Evolutionary conservation across 208 protist genomes (phyloP), one percentile per base, ranked within the genome.

Genomic region (Angomonas ambiguus): DNA sequence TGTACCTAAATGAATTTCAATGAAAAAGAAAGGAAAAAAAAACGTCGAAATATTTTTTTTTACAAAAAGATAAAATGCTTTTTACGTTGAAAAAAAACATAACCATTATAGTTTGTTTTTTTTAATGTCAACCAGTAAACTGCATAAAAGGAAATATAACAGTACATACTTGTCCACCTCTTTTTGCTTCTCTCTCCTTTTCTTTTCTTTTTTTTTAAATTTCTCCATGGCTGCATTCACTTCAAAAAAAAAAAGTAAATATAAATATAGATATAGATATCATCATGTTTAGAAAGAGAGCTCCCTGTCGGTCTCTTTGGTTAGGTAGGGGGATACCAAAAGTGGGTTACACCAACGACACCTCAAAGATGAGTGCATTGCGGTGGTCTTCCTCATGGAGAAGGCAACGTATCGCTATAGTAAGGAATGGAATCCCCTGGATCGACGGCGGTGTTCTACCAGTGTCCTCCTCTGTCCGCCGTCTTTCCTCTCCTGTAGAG

Each of bases 51-150:
- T 1, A 2, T 16, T 20, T 24, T 55, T 8, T 62, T 10, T 11
- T 30, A 18, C n/a, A 41, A 30, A 41, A 69, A 69, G 0, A 32
- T 63, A 32, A 0, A 28, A 63, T 69, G 34, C n/a, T 69, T 35
- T 6, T 49, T 62, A 62, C 42, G 2, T 2, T 11, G 13, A 48
- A 48, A 48, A 48, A 48, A 18, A 18, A 48, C 11, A 48, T 48
- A 11, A 48, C 38, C 13, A 48, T 20, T 48, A 48, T 20, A 20
- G 38, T 48, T 20, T 48, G 13, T 48, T 48, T 48, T 48, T 48
- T 11, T 48, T 48, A 18, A 48, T 48, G 11, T n/a, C n/a, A n/a
- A n/a, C n/a, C n/a, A n/a, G n/a, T n/a, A n/a, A n/a, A n/a, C n/a
- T 10, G 38, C 59, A 13, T 41, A 41, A 66, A 58, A 25, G 31